Evolutionary conservation across 2,329 filamentous ascomycete genomes (phyloP), one percentile per base, ranked within the genome.

Genomic region (Arthrocladium fulminans): DNA sequence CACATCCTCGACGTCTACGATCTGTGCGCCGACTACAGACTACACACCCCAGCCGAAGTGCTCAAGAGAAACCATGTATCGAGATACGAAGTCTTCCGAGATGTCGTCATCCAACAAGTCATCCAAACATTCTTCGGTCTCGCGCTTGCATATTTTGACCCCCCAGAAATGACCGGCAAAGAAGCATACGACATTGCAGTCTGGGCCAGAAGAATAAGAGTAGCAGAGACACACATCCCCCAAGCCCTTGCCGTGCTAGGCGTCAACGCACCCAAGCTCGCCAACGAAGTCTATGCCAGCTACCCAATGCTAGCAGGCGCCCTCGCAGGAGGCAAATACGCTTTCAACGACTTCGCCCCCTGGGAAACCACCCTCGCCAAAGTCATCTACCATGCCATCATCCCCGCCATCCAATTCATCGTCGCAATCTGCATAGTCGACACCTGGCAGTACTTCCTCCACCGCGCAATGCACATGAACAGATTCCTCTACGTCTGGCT

Each of bases 381-480:
- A 66, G 72, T 77, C 52, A 79, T 95, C 56, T 97, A 97, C 71
- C 84, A 86, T 74, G 69, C 81, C 53, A 63, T 83, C 32, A 75
- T 97, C 53, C 92, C 92, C 0, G 75, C 72, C 2, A 48, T 90
- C 42, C 90, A 97, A 65, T 86, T 95, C 62, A 69, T 78, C 50
- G 61, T 86, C 43, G 92, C 83, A 20, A 77, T 90, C 51, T 70
- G 79, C 55, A 73, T 94, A 56, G 78, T 97, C 58, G 92, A 98
- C 68, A 92, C 88, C 38, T 98, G 92, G 92, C 90, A 98, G 65
- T 98, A 98, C 71, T 95, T 96, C 69, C 76, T 90, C 60, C 92
- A 98, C 68, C 87, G 92, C 32, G 79, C 84, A 50, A 98, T 98
- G 92, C 92, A 98, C 69, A 76, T 92, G 73, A 96, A 97, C 72